These are phyloP conservation scores for Phialemonium atrogriseum DNA, from an alignment of 2,329 filamentous ascomycete genomes.

Conservation along the genomic window DNA sequence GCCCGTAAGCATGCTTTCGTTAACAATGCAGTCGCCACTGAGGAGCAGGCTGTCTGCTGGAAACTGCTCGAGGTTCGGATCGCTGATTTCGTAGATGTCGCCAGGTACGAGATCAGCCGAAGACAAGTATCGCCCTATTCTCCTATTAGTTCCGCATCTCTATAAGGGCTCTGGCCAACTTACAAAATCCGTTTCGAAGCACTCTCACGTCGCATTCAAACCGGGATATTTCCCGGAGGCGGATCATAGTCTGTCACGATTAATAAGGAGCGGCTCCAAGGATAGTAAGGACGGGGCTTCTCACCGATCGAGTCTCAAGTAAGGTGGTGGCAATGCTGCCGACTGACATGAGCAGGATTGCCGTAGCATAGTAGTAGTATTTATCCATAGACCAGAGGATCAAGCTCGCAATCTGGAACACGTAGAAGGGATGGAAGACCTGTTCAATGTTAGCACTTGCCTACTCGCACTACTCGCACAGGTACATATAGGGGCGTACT, in stretches of 20 bases:
- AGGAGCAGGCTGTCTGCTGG: conserved; percentile 88
- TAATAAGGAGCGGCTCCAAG: conserved; percentile 6
- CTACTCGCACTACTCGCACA: conserved; percentile 1
- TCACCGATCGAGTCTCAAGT: conserved; percentile 75
- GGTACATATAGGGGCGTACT: conserved; percentile 30
- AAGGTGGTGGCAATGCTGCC: conserved; percentile 87
- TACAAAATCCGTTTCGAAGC: conserved; percentile 88
- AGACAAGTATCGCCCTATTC: conserved; percentile 64
- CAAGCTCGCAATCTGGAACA: conserved; percentile 93
- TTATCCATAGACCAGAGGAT: conserved; percentile 90
- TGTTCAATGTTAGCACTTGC: conserved; percentile 29
- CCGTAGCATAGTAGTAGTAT: conserved; percentile 95
- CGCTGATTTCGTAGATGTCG: conserved; percentile 94
- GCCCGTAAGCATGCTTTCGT: conserved; percentile 97
- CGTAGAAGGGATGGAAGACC: conserved; percentile 95
- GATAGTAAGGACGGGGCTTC: conserved; percentile 18
- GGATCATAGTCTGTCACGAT: conserved; percentile 64
- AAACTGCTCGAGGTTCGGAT: conserved; percentile 79
- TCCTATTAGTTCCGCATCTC: background rate
- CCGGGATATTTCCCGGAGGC: conserved; percentile 80
- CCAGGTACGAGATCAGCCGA: conserved; percentile 89
- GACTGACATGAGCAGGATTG: conserved; percentile 90
- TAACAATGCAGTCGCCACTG: conserved; percentile 94
- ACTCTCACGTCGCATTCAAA: conserved; percentile 96
- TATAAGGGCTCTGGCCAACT: conserved; percentile 18